phyloP scores from a whole-genome alignment of 495 filamentous ascomycete genomes.

The Delitschia confertaspora region DNA sequence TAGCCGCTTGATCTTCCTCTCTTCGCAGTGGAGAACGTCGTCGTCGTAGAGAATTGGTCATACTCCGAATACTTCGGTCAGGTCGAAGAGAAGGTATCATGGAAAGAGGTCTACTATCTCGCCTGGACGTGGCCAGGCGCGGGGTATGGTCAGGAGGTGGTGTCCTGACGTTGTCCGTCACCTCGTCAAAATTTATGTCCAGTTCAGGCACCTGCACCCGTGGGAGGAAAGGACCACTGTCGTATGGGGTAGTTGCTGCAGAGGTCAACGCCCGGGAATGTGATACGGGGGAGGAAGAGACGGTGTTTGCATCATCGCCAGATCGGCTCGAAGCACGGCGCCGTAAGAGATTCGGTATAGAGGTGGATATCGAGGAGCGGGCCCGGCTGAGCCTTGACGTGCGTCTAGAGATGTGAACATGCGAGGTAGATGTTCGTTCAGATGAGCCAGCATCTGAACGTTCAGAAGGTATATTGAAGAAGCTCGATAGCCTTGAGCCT shows the following conservation, averaged over 20 bases:
- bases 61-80: conserved; percentile 30
- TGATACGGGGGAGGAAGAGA: conserved; percentile 9
- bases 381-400: conserved; percentile 22
- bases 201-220: conserved; percentile 25
- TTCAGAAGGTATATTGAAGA: conserved; percentile 19
- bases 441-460: conserved; percentile 26
- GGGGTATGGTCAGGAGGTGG: conserved; percentile 6
- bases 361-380: conserved; percentile 24
- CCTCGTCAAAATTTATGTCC: conserved; percentile 29
- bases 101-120: conserved; percentile 19
- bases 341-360: conserved; percentile 23
- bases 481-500: conserved; percentile 11
- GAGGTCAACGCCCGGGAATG: conserved; percentile 13
- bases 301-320: conserved; percentile 11
- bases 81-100: conserved; percentile 29
- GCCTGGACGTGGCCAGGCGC: conserved; percentile 6
- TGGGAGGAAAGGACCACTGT: conserved; percentile 17
- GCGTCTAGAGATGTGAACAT: conserved; percentile 17
- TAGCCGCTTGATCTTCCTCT: conserved; percentile 39
- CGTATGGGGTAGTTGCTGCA: conserved; percentile 12
- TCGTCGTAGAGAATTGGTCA: conserved; percentile 35
- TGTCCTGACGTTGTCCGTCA: conserved; percentile 5
- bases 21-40: conserved; percentile 31
- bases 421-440: conserved; percentile 8
- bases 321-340: conserved; percentile 19